Base-by-base conservation (phyloP, 768 basidiomycete species). In the Candolleomyces aberdarensis region DNA sequence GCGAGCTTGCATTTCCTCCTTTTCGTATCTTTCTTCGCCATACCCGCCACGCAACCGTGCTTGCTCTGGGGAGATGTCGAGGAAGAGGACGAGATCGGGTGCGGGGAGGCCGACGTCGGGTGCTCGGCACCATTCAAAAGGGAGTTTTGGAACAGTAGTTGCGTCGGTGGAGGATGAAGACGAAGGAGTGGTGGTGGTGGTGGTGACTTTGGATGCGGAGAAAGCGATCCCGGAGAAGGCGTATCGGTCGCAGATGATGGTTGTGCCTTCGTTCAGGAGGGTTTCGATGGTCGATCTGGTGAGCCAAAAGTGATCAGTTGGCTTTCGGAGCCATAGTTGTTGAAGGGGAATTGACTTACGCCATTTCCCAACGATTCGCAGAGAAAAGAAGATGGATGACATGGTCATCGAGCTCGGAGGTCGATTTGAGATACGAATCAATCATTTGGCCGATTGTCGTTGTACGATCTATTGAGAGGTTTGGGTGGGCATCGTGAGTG, bases 171-270 rank as follows among this genome's bases (percentile, higher is more conserved):
- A 20, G 3, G 57, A 36, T 36, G 36, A 36, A 11, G 36, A 36
- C 8, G 36, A 36, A 48, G 39, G 17, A 52, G 59, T 60, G 50
- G 36, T 36, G 13, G 26, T 26, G 13, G 59, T 60, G 50, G 36
- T 36, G 13, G 26, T 26, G 13, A 70, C 78, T 65, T 89, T 88
- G 17, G 87, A 79, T 1, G 83, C 81, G 14, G 88, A 89, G 72
- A 98, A 98, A 1, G 94, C 95, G 64, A 95, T 88, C 0, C 96
- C 96, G 3, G 96, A 98, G 75, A 98, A 98, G 1, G 95, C 92
- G 71, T 98, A 99, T 47, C 97, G 83, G 71, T 98, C 96, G 68
- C 92, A 94, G 49, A 99, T 74, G 69, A 99, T 78, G 0, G 85
- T 83, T 3, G 85, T 89, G 0, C 94, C 94, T 0, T 77, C 68